Evolutionary conservation across 148 eudicot genomes (phyloP).

Genomic region (Arbutus unedo): DNA sequence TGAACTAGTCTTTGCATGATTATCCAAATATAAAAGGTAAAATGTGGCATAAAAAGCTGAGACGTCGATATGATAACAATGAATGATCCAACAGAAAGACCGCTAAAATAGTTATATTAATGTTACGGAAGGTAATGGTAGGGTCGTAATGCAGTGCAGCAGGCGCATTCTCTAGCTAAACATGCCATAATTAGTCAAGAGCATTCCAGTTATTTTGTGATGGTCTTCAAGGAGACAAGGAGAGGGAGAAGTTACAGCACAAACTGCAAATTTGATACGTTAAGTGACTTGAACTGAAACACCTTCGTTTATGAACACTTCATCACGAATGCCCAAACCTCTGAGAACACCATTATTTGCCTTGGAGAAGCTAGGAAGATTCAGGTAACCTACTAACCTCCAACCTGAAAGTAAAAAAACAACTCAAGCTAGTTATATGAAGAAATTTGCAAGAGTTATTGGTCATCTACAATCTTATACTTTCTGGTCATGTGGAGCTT

Average conservation of each 20-base stretch:
- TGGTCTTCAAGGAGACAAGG: not conserved
- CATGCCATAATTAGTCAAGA: not conserved
- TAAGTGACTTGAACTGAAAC: not conserved
- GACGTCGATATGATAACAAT: not conserved
- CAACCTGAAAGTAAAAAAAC: not conserved
- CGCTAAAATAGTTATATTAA: not conserved
- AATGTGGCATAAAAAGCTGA: not conserved
- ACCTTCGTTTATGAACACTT: not conserved
- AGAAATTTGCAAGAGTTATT: not conserved
- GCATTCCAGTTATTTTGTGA: not conserved
- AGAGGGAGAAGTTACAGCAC: not conserved
- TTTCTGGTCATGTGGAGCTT: not conserved
- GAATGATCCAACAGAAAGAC: not conserved
- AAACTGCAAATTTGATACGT: not conserved
- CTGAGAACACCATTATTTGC: not conserved
- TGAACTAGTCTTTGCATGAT: not conserved
- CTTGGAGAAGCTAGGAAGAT: not conserved
- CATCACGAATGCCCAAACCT: not conserved
- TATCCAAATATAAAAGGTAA: not conserved
- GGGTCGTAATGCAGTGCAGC: not conserved
- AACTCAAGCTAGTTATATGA: not conserved
- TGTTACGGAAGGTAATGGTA: not conserved
- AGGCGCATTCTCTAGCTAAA: not conserved
- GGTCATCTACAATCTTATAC: not conserved
- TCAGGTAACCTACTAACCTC: not conserved